These are phyloP conservation scores for Euphorbia peplus DNA, from an alignment of 345 rosid species.

Conservation along the genomic window DNA sequence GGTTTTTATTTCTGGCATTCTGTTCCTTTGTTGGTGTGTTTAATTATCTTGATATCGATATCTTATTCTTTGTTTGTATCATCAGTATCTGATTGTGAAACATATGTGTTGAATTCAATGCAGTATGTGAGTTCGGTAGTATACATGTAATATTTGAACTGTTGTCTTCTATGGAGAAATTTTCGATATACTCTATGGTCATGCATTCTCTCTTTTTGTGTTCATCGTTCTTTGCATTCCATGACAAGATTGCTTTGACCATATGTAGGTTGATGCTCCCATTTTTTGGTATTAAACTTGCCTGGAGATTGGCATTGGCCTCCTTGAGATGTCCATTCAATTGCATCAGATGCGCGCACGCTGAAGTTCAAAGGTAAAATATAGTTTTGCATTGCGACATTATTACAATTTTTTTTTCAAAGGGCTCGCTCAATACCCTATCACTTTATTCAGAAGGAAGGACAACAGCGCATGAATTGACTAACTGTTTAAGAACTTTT, in stretches of 20 bases:
- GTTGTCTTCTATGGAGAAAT: background rate
- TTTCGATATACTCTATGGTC: background rate
- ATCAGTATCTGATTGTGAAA: background rate
- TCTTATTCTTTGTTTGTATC: background rate
- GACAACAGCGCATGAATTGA: no score
- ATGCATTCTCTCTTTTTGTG: background rate
- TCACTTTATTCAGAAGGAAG: no score
- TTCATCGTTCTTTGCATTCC: conserved; percentile 5
- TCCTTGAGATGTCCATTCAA: conserved; percentile 39
- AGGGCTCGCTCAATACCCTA: background rate
- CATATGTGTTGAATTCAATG: conserved; percentile 7
- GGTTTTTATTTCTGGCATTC: background rate
- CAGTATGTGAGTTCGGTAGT: background rate
- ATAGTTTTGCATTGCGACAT: background rate
- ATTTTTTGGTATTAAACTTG: conserved; percentile 44
- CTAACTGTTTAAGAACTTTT: no score
- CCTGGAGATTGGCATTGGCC: conserved; percentile 37
- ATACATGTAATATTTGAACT: background rate
- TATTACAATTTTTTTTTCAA: background rate
- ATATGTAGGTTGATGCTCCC: conserved; percentile 54
- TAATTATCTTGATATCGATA: background rate
- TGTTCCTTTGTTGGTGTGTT: background rate
- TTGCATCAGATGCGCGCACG: conserved; percentile 39
- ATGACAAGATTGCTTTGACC: background rate
- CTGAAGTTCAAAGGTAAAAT: conserved; percentile 44